Base-by-base conservation (phyloP, 371 early-diverging fungal genomes). In the Umbelopsis sp. region DNA sequence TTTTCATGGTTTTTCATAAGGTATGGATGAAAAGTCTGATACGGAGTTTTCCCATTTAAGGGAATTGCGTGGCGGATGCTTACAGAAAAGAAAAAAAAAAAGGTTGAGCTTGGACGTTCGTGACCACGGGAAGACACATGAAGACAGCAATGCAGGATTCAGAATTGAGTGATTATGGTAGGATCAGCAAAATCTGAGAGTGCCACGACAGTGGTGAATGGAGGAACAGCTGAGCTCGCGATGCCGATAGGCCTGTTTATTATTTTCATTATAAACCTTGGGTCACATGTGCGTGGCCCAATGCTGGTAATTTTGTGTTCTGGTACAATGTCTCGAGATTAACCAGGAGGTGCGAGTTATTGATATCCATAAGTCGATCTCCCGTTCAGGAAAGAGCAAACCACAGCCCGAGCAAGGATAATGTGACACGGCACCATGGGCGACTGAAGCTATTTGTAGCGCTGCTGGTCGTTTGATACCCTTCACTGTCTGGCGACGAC, bases 241-340 rank as follows among this genome's bases (percentile, higher is more conserved):
- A 9, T 57, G 57, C 57, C 57, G 57, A 57, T 18, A 57, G 8
- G 6, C 57, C 29, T 25, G 18, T 57, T 57, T 57, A 57, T 35
- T 35, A 32, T 57, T 35, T 37, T 11, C 57, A 57, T 35, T 57
- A 32, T 57, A 57, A 57, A 57, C 18, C 3, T 35, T 57, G 32
- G 35, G 14, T 35, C 35, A 35, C 29, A 14, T 35, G 48, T 10
- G 3, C 20, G 7, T 16, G 16, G 20, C 20, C 48, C 48, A 48
- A n/a, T n/a, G 48, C 16, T 48, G 16, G 6, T n/a, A 48, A 48
- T 16, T 48, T 48, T 48, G 48, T 48, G 48, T 48, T 48, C 7
- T 18, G 4, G 35, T 35, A 57, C 35, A 24, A 16, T 57, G 57
- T 57, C 57, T 57, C 57, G 57, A 57, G 57, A 57, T 57, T 14